Percentiles rank a stretch among this genome's conserved stretches.
Evolutionary conservation across 257 asterid genomes (phyloP).

Genomic region (Haberlea rhodopensis): DNA sequence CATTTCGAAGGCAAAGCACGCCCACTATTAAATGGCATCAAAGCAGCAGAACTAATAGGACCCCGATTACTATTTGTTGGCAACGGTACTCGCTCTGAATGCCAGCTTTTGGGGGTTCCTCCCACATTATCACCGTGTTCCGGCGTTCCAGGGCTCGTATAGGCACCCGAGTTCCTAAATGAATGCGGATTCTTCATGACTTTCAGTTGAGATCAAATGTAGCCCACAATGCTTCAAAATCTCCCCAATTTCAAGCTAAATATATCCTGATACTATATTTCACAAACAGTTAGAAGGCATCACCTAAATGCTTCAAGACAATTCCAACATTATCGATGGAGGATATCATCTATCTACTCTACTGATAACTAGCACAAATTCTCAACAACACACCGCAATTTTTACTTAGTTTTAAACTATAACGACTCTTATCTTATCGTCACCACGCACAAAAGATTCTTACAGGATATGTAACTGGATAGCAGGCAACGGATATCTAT

Average conservation of each 20-base stretch:
- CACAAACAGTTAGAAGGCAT: background rate
- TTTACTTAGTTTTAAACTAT: background rate
- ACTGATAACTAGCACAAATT: background rate
- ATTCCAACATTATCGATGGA: background rate
- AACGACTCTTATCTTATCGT: background rate
- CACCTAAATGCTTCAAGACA: background rate
- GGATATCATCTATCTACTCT: background rate
- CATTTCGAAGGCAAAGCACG: conserved; percentile 90
- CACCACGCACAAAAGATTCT: background rate
- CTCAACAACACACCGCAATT: too few relatives aligned
- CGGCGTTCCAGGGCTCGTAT: conserved; percentile 92
- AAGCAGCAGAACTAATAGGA: conserved; percentile 55
- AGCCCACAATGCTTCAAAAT: conserved; percentile 23
- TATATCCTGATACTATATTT: background rate
- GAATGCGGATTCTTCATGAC: conserved; percentile 53
- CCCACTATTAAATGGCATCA: conserved; percentile 78
- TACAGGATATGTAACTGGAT: background rate
- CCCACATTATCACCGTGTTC: conserved; percentile 57
- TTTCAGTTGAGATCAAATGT: conserved; percentile 27
- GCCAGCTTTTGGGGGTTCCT: conserved; percentile 65
- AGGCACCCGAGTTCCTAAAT: conserved; percentile 63
- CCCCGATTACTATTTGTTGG: conserved; percentile 41
- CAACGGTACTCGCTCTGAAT: conserved; percentile 70
- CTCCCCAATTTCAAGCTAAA: background rate
- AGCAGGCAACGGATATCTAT: background rate